Evolutionary conservation across 169 alveolate genomes (phyloP).

Genomic region (Plasmodium berghei): DNA sequence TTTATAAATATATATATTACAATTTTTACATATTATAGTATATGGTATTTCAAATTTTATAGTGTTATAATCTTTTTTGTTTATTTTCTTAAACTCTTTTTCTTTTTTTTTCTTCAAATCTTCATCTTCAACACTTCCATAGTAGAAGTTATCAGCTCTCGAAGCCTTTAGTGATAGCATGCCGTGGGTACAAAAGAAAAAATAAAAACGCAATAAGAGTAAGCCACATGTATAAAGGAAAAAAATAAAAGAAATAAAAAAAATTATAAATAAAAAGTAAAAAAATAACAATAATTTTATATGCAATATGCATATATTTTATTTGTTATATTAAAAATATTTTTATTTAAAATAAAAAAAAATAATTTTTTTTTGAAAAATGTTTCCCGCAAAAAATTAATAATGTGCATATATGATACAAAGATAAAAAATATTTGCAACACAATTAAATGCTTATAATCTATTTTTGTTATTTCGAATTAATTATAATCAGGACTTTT

Average conservation of each 20-base stretch:
- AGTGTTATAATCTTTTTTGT: constrained; percentile 55
- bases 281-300: background rate
- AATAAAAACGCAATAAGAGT: background rate
- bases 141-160: constrained; percentile 86
- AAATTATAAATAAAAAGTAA: background rate
- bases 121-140: constrained; percentile 82
- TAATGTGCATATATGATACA: too few relatives aligned
- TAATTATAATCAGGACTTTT: too few relatives aligned
- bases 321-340: too few relatives aligned
- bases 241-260: background rate
- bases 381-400: too few relatives aligned
- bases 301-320: too few relatives aligned
- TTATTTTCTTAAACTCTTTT: constrained; percentile 53
- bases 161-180: constrained; percentile 86
- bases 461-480: too few relatives aligned
- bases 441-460: too few relatives aligned
- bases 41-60: constrained; percentile 88
- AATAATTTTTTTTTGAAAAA: too few relatives aligned
- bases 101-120: constrained; percentile 63
- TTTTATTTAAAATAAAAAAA: too few relatives aligned
- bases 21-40: constrained; percentile 83
- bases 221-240: background rate
- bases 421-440: too few relatives aligned
- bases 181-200: background rate
- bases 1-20: constrained; percentile 83